Conservation (phyloP, 192 early-diverging fungal genomes). For the Linnemannia exigua region DNA sequence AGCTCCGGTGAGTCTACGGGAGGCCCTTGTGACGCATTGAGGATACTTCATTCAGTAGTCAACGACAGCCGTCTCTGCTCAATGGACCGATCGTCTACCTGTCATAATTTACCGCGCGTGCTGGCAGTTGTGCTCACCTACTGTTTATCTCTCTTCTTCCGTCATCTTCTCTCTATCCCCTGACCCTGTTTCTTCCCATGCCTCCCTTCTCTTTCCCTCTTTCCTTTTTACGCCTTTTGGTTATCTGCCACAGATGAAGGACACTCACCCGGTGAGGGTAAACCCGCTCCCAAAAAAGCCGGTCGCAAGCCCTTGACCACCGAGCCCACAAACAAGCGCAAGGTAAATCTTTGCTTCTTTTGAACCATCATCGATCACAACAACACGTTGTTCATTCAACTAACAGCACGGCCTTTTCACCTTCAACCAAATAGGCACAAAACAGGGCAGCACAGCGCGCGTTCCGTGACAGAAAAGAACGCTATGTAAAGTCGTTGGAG, state of each 20-base stretch:
- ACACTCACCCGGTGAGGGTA: constrained; percentile 53
- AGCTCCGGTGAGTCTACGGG: constrained; percentile 33
- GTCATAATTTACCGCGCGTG: background rate
- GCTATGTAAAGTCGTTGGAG: constrained; percentile 86
- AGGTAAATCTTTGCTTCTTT: constrained; percentile 21
- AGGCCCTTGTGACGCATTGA: background rate
- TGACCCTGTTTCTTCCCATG: background rate
- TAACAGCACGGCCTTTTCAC: background rate
- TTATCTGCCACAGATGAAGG: constrained; percentile 35
- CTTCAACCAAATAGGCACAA: constrained; percentile 65
- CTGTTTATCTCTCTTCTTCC: background rate
- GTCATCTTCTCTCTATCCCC: background rate
- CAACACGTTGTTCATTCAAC: background rate
- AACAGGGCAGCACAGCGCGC: constrained; percentile 88
- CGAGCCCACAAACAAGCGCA: constrained; percentile 61
- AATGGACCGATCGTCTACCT: background rate
- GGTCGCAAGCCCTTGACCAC: constrained; percentile 75
- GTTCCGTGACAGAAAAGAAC: constrained; percentile 90
- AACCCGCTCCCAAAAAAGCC: constrained; percentile 67
- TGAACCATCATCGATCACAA: background rate
- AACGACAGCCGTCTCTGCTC: background rate
- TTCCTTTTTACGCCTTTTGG: constrained; percentile 3
- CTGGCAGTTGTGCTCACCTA: background rate
- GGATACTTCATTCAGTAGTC: background rate
- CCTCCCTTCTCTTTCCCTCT: background rate